Base-by-base conservation (phyloP, 177 flowering plant species). In the Vitis hybrid region DNA sequence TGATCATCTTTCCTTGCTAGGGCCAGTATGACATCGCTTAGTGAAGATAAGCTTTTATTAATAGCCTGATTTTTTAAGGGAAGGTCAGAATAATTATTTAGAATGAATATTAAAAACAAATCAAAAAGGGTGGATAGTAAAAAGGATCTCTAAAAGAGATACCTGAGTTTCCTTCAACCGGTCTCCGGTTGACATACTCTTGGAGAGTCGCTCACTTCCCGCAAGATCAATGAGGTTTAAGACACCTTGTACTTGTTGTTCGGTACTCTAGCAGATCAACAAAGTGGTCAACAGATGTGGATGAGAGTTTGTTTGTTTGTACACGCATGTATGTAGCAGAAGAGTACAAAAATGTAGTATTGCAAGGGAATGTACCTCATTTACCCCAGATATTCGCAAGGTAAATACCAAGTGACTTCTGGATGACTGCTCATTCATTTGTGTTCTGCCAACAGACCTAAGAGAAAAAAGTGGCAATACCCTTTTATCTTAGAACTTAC, bases 331-430 rank as follows among this genome's bases (percentile, higher is more conserved):
- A 26, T 26, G 30, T 26, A 48, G 15, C 15, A 54, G 5, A 62
- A 32, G 18, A 23, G 10, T n/a, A n/a, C 18, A 66, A 7, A 11
- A 52, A 32, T 15, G 17, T 1, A 45, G 60, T n/a, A 52, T 14
- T 7, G 2, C 1, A 4, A 56, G 32, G 26, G 51, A 18, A 19
- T n/a, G 4, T 72, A 83, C 88, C 85, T 81, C 86, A 67, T 85
- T 83, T 2, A 76, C 71, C 1, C 86, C 88, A 61, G 73, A 78
- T 32, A 85, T 85, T 9, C 88, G 77, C 72, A 85, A 69, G 0
- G 88, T 85, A 45, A 85, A 85, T 5, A 85, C 88, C 72, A 81
- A 80, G 71, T 85, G 88, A 40, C 88, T 85, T 78, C 88, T 76
- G 26, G 88, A 85, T 40, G 88, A 85, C 9, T 85, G 84, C 56